phyloP scores from a whole-genome alignment of 345 rosid genomes.

The Sisymbrium altissimum region DNA sequence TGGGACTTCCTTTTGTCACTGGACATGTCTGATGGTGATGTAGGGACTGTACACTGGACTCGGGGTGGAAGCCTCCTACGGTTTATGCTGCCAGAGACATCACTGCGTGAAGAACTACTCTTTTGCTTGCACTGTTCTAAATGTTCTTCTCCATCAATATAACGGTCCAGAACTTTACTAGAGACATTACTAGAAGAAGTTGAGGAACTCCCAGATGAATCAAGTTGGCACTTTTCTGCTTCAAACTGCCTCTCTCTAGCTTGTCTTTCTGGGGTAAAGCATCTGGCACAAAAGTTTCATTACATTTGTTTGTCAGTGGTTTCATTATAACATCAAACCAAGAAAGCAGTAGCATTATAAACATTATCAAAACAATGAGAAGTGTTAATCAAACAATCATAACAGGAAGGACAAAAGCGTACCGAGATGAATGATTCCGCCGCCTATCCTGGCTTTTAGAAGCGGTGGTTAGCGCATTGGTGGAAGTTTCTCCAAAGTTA shows the following conservation, averaged over 20 bases:
- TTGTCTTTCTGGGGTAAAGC: slow-evolving; percentile 53
- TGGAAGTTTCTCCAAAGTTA: slow-evolving; percentile 39
- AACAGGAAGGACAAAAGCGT: slow-evolving; percentile 25
- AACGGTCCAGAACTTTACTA: slow-evolving; percentile 78
- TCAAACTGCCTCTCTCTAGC: slow-evolving; percentile 49
- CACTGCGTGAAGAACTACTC: slow-evolving; percentile 42
- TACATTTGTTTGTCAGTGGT: neutral
- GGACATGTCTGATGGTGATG: slow-evolving; percentile 56
- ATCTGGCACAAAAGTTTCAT: slow-evolving; percentile 22
- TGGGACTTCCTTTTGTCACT: slow-evolving; percentile 56
- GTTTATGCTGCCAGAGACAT: slow-evolving; percentile 39
- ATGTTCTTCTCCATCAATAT: slow-evolving; percentile 90
- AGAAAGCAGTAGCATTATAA: neutral
- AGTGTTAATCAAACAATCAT: neutral
- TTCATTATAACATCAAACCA: neutral
- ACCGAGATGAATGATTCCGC: slow-evolving; percentile 50
- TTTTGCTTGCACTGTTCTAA: slow-evolving; percentile 51
- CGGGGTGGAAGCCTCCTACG: slow-evolving; percentile 65
- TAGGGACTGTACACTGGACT: slow-evolving; percentile 55
- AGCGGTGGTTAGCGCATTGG: slow-evolving; percentile 37
- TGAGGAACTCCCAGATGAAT: slow-evolving; percentile 70
- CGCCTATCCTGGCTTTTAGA: slow-evolving; percentile 31
- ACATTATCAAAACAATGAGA: neutral
- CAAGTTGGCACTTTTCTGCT: slow-evolving; percentile 38
- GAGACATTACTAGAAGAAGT: slow-evolving; percentile 68